Evolutionary conservation across 805 yeast genomes (phyloP).

Genomic region (Nakazawaea siamensis): DNA sequence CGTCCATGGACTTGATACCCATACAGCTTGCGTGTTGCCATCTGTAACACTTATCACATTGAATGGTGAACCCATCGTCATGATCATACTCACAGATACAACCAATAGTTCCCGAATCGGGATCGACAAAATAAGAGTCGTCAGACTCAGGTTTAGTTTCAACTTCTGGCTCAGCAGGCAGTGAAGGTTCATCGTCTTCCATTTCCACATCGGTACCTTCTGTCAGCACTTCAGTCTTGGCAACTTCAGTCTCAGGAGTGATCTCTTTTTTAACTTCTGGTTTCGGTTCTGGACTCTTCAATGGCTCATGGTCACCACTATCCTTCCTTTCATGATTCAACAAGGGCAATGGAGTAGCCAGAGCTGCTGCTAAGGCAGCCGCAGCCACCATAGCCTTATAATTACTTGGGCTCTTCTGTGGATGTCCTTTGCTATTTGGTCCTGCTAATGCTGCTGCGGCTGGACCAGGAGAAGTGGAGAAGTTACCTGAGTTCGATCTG

Average conservation of each 20-base stretch:
- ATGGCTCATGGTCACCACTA: background rate
- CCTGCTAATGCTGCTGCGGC: slow-evolving; percentile 28
- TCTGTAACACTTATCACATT: slow-evolving; percentile 85
- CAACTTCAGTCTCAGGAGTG: slow-evolving; percentile 1
- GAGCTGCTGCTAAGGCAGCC: slow-evolving; percentile 78
- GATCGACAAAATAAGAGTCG: slow-evolving; percentile 61
- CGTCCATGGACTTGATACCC: slow-evolving; percentile 60
- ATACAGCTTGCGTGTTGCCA: slow-evolving; percentile 97
- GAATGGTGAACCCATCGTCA: slow-evolving; percentile 91
- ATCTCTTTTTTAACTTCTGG: slow-evolving; percentile 4
- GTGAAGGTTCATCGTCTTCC: slow-evolving; percentile 6
- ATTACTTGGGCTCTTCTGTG: slow-evolving; percentile 14
- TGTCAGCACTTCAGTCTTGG: background rate
- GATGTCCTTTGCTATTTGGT: slow-evolving; percentile 16
- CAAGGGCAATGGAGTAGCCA: slow-evolving; percentile 63
- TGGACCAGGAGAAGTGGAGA: slow-evolving; percentile 28
- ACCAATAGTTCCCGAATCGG: slow-evolving; percentile 80
- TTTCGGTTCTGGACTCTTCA: background rate
- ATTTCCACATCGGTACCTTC: background rate
- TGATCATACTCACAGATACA: slow-evolving; percentile 84
- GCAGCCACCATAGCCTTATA: slow-evolving; percentile 67
- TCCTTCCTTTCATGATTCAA: slow-evolving; percentile 8
- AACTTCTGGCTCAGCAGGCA: background rate
- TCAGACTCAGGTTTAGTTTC: slow-evolving; percentile 17
- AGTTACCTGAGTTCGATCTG: slow-evolving; percentile 11